Evolutionary conservation across 2,329 filamentous ascomycete genomes (phyloP).

Genomic region (Periconia macrospinosa): DNA sequence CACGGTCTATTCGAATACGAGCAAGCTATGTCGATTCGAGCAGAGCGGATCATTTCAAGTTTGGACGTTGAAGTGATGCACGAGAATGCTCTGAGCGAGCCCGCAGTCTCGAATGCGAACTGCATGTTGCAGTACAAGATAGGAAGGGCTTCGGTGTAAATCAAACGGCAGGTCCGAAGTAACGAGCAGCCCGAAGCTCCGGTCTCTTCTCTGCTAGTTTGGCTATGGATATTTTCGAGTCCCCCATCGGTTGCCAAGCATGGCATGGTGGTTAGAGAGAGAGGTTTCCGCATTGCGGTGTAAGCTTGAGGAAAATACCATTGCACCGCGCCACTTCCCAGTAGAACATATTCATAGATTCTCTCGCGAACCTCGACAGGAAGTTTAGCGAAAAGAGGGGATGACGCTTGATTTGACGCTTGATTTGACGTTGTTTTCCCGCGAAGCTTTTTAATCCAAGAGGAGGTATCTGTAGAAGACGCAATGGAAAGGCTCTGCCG

Average conservation of each 20-base stretch:
- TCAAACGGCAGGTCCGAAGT: background rate
- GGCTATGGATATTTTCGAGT: background rate
- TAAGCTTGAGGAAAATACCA: background rate
- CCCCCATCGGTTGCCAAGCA: background rate
- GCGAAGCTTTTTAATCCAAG: background rate
- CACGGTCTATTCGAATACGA: background rate
- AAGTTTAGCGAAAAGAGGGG: background rate
- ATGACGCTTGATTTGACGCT: background rate
- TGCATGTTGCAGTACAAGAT: background rate
- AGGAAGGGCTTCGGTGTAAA: background rate
- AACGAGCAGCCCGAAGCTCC: background rate
- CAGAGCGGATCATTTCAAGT: background rate
- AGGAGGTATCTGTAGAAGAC: too few species aligned
- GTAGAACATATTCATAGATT: background rate
- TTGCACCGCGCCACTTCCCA: background rate
- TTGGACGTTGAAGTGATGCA: background rate
- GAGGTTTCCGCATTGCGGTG: background rate
- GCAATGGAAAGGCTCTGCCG: background rate
- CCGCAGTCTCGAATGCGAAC: background rate
- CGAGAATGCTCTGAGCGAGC: background rate
- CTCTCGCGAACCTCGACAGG: background rate
- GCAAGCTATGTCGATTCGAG: background rate
- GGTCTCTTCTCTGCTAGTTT: background rate
- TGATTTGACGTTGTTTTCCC: background rate
- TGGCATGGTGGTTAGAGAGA: background rate